A percentile compares a stretch with the other conserved stretches of the same genome.
phyloP scores from a whole-genome alignment of 192 early-diverging fungal genomes.

The Coemansia sp. region DNA sequence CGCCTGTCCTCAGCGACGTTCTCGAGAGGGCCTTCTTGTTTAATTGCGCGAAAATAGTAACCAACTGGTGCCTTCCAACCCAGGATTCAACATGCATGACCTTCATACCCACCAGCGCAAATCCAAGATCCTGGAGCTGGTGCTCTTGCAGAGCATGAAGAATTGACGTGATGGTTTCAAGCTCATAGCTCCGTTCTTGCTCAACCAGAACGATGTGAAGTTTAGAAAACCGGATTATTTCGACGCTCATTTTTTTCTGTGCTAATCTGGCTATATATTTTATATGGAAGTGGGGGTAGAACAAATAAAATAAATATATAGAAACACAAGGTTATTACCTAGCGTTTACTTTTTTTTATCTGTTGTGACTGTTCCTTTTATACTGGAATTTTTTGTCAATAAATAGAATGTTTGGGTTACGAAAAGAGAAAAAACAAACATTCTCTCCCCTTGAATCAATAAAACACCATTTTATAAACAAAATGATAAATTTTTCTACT shows the following conservation, averaged over 20 bases:
- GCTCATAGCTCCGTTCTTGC: conserved; percentile 54
- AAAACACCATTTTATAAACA: no score
- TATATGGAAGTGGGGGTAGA: no score
- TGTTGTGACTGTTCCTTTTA: no score
- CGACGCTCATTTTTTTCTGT: background rate
- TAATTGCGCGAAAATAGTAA: conserved; percentile 61
- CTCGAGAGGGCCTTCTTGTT: conserved; percentile 58
- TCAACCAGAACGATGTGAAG: conserved; percentile 57
- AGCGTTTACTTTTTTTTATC: no score
- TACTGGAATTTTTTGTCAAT: no score
- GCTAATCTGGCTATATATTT: background rate
- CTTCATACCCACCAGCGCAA: conserved; percentile 31
- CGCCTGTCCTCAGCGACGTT: conserved; percentile 64
- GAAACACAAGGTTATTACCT: no score
- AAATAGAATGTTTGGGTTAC: no score
- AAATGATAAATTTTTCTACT: no score
- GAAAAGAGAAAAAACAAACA: no score
- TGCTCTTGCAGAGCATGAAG: conserved; percentile 50
- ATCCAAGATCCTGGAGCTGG: conserved; percentile 65
- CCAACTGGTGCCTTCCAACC: conserved; percentile 63
- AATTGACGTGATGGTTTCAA: conserved; percentile 23
- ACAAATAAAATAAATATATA: no score
- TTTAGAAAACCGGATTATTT: background rate
- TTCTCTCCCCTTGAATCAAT: no score
- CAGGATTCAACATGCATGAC: conserved; percentile 58